Percentiles rank a stretch among this genome's conserved stretches.
Evolutionary conservation across 1,139 yeast genomes (phyloP).

Genomic region (Sugiyamaella castrensis): DNA sequence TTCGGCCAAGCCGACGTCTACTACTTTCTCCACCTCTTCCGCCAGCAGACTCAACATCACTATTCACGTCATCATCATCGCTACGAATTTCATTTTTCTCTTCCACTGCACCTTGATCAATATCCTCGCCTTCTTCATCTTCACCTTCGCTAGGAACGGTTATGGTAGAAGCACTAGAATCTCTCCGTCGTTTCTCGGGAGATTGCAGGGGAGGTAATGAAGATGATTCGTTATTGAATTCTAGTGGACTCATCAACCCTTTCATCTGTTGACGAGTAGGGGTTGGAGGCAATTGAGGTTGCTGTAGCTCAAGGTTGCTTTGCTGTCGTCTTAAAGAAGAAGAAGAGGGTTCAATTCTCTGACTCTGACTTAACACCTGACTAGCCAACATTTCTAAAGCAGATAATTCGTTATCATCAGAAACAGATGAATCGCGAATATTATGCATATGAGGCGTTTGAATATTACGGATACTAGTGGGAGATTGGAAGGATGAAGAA

Average conservation of each 20-base stretch:
- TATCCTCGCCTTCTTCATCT: slow-evolving; percentile 18
- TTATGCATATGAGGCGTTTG: slow-evolving; percentile 5
- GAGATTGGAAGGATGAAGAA: slow-evolving; percentile 16
- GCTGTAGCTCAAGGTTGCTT: slow-evolving; percentile 9
- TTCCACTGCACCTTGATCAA: slow-evolving; percentile 14
- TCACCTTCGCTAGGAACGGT: slow-evolving; percentile 29
- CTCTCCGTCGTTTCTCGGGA: slow-evolving; percentile 32
- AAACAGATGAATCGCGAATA: slow-evolving; percentile 4
- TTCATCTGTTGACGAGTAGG: slow-evolving; percentile 19
- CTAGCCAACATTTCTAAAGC: slow-evolving; percentile 25
- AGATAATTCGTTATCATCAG: slow-evolving; percentile 24
- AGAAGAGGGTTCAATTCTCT: slow-evolving; percentile 11
- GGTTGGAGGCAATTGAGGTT: slow-evolving; percentile 9
- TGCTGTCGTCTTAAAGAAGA: slow-evolving; percentile 3
- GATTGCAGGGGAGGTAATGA: slow-evolving; percentile 7
- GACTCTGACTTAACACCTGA: slow-evolving; percentile 18
- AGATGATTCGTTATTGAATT: slow-evolving; percentile 15
- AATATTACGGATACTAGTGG: slow-evolving; percentile 2
- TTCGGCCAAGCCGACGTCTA: slow-evolving; percentile 4
- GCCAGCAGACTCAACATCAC: background rate
- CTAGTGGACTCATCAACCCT: slow-evolving; percentile 27
- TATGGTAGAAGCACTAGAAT: slow-evolving; percentile 37
- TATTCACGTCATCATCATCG: slow-evolving; percentile 10
- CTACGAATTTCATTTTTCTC: slow-evolving; percentile 11
- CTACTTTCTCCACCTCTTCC: background rate